A percentile compares a stretch with the other conserved stretches of the same genome.
Conservation (phyloP, 2,329 filamentous ascomycete genomes). For the Diaporthe helianthi region DNA sequence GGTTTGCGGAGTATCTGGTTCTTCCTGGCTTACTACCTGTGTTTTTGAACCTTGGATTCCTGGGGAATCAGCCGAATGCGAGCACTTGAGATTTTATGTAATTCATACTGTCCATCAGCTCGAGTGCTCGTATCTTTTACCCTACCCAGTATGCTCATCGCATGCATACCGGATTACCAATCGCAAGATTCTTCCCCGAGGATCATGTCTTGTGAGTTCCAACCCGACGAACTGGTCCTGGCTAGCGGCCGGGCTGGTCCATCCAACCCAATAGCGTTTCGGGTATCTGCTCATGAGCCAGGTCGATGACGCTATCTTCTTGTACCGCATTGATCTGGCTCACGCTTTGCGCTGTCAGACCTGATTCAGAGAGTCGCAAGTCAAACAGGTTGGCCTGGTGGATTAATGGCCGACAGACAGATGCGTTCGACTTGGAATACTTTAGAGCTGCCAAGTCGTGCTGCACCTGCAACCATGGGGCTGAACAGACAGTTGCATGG, state of each 20-base stretch:
- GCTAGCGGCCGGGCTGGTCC: not conserved
- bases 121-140: too few relatives aligned
- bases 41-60: too few relatives aligned
- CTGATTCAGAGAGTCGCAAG: not conserved
- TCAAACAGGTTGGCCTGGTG: not conserved
- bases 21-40: not conserved
- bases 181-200: not conserved
- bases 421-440: not conserved
- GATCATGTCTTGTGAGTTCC: not conserved
- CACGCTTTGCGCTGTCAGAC: not conserved
- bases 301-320: constrained; percentile 15
- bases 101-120: constrained; percentile 5
- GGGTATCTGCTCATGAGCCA: not conserved
- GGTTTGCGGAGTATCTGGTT: constrained; percentile 6
- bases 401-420: too few relatives aligned
- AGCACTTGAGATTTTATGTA: too few relatives aligned
- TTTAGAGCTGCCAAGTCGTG: not conserved
- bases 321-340: not conserved
- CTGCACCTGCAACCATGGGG: constrained; percentile 20
- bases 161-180: not conserved
- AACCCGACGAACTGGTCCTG: not conserved
- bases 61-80: not conserved
- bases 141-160: not conserved
- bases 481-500: not conserved
- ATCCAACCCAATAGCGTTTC: not conserved